These are phyloP conservation scores for Nematodospora valgi DNA, from an alignment of 805 yeast species.

Conservation along the genomic window DNA sequence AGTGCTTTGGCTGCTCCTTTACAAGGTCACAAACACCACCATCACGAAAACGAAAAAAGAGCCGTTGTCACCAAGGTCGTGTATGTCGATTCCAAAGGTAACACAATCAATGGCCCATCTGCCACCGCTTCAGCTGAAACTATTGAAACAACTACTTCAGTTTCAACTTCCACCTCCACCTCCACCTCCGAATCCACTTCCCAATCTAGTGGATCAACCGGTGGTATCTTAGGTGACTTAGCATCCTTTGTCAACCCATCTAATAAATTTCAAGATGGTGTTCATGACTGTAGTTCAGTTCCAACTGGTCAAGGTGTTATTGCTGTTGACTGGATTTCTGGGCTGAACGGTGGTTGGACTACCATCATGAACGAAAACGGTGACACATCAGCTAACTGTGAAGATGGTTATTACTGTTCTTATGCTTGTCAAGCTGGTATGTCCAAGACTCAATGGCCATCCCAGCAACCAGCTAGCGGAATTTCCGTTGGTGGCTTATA, in stretches of 20 bases:
- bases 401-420: conserved; percentile 92
- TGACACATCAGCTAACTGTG: conserved; percentile 66
- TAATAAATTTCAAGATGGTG: conserved; percentile 69
- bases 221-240: conserved; percentile 55
- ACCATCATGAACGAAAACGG: conserved; percentile 63
- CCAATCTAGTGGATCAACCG: conserved; percentile 30
- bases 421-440: conserved; percentile 98
- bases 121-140: conserved; percentile 9
- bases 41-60: conserved; percentile 32
- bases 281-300: conserved; percentile 60
- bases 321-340: conserved; percentile 49
- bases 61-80: conserved; percentile 37
- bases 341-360: conserved; percentile 75
- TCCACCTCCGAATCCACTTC: conserved; percentile 17
- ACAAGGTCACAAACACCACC: conserved; percentile 33
- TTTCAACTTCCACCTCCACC: conserved; percentile 12
- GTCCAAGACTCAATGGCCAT: conserved; percentile 99
- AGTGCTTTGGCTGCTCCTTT: conserved; percentile 32
- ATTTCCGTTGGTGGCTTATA: conserved; percentile 89
- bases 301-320: conserved; percentile 85
- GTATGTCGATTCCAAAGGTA: conserved; percentile 30
- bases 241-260: conserved; percentile 54
- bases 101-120: conserved; percentile 31
- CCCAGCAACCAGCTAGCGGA: conserved; percentile 81
- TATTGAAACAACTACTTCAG: conserved; percentile 10